Conservation (phyloP, 805 yeast genomes). For the Barnettozyma californica region DNA sequence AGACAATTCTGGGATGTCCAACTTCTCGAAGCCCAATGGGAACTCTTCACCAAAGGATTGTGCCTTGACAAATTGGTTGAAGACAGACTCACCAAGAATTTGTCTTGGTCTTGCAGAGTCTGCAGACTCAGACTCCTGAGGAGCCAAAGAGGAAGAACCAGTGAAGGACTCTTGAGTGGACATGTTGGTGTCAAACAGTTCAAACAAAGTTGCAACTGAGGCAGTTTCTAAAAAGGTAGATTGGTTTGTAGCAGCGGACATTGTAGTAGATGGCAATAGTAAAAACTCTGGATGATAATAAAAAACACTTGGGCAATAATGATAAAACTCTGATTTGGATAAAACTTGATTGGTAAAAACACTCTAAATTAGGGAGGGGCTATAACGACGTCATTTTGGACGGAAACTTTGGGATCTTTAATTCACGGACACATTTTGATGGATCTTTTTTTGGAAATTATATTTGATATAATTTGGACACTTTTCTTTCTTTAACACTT, state of each 20-base stretch:
- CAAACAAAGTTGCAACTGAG: constrained; percentile 22
- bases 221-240: constrained; percentile 10
- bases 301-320: constrained; percentile 3
- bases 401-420: constrained; percentile 11
- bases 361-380: constrained; percentile 3
- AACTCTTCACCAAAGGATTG: constrained; percentile 17
- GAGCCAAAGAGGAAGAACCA: constrained; percentile 9
- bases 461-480: constrained; percentile 10
- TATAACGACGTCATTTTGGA: constrained; percentile 24
- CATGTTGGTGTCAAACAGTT: constrained; percentile 22
- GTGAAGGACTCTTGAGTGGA: constrained; percentile 10
- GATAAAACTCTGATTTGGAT: not conserved
- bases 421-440: constrained; percentile 24
- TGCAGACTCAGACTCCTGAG: not conserved
- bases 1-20: constrained; percentile 21
- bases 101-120: constrained; percentile 22
- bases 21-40: constrained; percentile 20
- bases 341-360: not conserved
- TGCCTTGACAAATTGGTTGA: constrained; percentile 21
- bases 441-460: constrained; percentile 5
- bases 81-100: constrained; percentile 27
- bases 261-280: constrained; percentile 5
- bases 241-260: constrained; percentile 10
- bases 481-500: constrained; percentile 8
- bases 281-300: constrained; percentile 8